Base-by-base conservation (phyloP, 257 asterid species). In the Cruciata laevipes region DNA sequence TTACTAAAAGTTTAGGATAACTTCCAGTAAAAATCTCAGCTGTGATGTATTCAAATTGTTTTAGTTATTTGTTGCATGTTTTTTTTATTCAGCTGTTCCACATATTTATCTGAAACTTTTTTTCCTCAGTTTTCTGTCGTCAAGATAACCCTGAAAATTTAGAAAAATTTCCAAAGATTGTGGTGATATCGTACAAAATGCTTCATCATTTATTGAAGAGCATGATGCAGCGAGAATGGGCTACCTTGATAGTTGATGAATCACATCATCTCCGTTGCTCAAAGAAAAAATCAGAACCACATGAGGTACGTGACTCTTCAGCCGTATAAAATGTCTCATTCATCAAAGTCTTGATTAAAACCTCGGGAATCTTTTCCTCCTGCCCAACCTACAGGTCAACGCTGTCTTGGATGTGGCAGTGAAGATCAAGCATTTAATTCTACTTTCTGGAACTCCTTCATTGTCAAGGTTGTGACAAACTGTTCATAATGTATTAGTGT, bases 401-500 rank as follows among this genome's bases (percentile, higher is more conserved):
- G 83, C 76, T 75, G 89, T 88, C 68, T 91, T 90, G 78, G 93
- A 83, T 57, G 73, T 88, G 71, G 89, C 96, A 53, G 13, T 58
- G 70, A 93, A 90, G 83, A 90, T 79, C 78, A 86, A 88, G 73
- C 97, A 88, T 81, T 84, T 88, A 68, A 82, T 93, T 83, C 88
- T 93, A 67, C 79, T 93, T 25, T 93, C 99, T 20, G 99, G 99
- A 82, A 93, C 99, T 73, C 99, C 99, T 74, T 93, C 97, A 69
- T 78, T 93, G 83, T 90, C 99, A 81, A 93, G 99, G 97, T 93
- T 88, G 83, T 73, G 55, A 42, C 58, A 12, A 70, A 70, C 59
- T 53, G 27, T 62, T 25, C 1, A 62, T 32, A 37, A 52, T 13
- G 9, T 61, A 24, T 21, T 23, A 33, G 60, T 71, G 40, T 40